Conservation (phyloP, 1,284 basidiomycete species). For the Exobasidium rhododendri region DNA sequence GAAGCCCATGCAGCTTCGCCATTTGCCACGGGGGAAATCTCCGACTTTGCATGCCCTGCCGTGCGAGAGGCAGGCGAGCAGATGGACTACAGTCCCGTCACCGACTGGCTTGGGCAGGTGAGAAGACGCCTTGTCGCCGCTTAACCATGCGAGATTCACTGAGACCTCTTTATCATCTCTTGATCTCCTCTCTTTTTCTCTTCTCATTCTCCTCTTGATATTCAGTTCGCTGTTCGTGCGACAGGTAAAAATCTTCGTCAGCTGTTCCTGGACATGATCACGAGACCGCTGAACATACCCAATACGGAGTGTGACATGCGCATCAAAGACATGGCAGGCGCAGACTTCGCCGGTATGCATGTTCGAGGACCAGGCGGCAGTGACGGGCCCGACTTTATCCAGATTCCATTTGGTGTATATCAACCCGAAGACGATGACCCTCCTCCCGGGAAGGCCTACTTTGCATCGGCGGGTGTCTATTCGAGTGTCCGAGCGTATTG, state of each 20-base stretch:
- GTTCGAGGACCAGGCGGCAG: conserved; percentile 4
- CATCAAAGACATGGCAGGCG: not conserved
- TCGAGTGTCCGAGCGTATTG: not conserved
- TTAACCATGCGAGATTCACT: too few relatives aligned
- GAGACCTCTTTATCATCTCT: not conserved
- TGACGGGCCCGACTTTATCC: not conserved
- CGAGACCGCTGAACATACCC: not conserved
- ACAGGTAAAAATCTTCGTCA: conserved; percentile 3
- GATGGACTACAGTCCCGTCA: not conserved
- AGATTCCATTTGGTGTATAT: conserved; percentile 4
- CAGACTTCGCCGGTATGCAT: not conserved
- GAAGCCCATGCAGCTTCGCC: not conserved
- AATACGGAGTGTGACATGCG: not conserved
- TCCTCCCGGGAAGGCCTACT: not conserved
- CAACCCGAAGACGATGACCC: conserved; percentile 3
- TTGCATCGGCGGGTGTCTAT: conserved; percentile 7
- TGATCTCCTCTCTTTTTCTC: not conserved
- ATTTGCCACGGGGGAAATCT: conserved; percentile 7
- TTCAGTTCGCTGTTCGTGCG: not conserved
- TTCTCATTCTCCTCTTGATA: not conserved
- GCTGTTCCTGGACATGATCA: not conserved
- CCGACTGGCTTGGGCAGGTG: conserved; percentile 9
- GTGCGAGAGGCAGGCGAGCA: not conserved
- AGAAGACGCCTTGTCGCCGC: not conserved
- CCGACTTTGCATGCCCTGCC: conserved; percentile 4